Evolutionary conservation across 2,329 filamentous ascomycete species (phyloP), one percentile per base, ranked within the genome.

Genomic region (Lachnellula hyalina): DNA sequence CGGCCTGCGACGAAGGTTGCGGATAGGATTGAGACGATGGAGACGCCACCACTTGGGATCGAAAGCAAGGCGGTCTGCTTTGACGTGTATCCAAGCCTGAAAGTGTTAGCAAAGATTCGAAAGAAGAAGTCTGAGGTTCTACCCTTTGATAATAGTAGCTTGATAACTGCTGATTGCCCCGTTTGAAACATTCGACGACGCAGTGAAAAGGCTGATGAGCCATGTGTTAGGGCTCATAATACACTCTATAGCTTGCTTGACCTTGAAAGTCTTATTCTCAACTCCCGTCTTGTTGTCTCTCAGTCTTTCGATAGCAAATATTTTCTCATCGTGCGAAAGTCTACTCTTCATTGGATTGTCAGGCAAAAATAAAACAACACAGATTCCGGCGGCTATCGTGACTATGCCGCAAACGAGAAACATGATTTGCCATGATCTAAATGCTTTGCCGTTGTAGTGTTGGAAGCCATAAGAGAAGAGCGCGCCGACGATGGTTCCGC

Each of bases 361-460:
- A 0, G 73, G 74, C 19, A 76, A 64, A 55, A 74, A 68, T 28
- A 72, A 54, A 25, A 72, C 53, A 32, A 74, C 70, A 47, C 67
- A 47, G 67, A 73, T 64, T 7, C 72, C 73, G 17, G 71, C 61
- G n/a, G 63, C 53, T 47, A 73, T 68, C 15, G 74, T 76, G 34
- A 76, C 61, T 0, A 75, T 61, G 0, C 76, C 75, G 54, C 76
- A 72, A 9, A 74, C 65, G 2, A 78, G 63, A 57, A 78, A 76
- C 70, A 78, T 73, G 48, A 80, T 80, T 61, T 51, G 41, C 41
- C 41, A 44, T 17, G 41, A 44, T 15, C 41, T 44, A 44, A 44
- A 44, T 12, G 9, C 19, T 12, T 44, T 44, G n/a, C 41, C 41
- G 12, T 15, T 23, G 49, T 52, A 52, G 19, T 52, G 49, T 11